These are phyloP conservation scores for Terana coerulea DNA, from an alignment of 768 basidiomycete genomes.

Conservation along the genomic window DNA sequence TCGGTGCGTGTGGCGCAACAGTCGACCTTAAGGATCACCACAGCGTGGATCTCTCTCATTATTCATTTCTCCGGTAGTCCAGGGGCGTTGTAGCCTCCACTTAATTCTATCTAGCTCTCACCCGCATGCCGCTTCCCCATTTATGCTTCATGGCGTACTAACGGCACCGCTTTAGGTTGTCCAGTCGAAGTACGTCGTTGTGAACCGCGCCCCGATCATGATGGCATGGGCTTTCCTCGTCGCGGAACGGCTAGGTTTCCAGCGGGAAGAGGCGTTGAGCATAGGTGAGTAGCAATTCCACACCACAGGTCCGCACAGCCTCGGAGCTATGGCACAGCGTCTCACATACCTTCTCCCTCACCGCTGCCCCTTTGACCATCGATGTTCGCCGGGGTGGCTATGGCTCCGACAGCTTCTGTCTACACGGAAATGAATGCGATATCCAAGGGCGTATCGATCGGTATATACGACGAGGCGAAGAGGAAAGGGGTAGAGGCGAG, in stretches of 20 bases:
- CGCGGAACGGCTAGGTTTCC: conserved; percentile 82
- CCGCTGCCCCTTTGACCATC: background rate
- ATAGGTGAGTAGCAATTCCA: conserved; percentile 52
- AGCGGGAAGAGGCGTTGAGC: conserved; percentile 84
- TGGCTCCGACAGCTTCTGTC: conserved; percentile 60
- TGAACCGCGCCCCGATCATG: conserved; percentile 94
- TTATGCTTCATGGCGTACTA: background rate
- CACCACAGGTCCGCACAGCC: conserved; percentile 11
- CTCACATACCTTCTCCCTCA: background rate
- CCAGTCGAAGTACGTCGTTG: conserved; percentile 53
- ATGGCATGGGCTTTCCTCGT: conserved; percentile 90
- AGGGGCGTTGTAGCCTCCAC: too few relatives aligned
- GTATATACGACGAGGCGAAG: conserved; percentile 60
- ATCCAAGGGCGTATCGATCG: conserved; percentile 79
- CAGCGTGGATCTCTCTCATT: too few relatives aligned
- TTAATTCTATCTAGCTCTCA: too few relatives aligned
- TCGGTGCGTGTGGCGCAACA: conserved; percentile 52
- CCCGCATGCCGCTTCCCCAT: too few relatives aligned
- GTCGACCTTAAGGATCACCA: too few relatives aligned
- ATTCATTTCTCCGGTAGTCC: too few relatives aligned
- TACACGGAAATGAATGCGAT: conserved; percentile 93
- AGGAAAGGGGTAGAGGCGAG: conserved; percentile 53
- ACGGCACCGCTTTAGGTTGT: conserved; percentile 48
- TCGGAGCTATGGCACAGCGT: conserved; percentile 10
- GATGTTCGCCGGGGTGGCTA: background rate